A percentile compares a stretch with the other conserved stretches of the same genome.
These are phyloP conservation scores for Mimosa bimucronata DNA, from an alignment of 306 rosid genomes.

Conservation along the genomic window DNA sequence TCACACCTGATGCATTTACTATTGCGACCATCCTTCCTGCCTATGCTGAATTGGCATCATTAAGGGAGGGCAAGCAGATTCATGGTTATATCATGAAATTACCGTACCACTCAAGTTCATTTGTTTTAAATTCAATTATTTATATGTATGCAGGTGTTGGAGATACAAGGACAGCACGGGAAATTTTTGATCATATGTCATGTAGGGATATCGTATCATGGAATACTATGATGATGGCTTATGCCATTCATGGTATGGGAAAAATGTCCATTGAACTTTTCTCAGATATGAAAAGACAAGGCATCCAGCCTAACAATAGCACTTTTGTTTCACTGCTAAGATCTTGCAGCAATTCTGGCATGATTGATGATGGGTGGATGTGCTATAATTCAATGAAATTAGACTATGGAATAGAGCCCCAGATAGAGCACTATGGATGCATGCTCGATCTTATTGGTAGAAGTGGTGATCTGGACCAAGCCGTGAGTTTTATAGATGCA, in stretches of 20 bases:
- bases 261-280: constrained; percentile 46
- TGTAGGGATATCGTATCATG: constrained; percentile 54
- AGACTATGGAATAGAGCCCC: constrained; percentile 52
- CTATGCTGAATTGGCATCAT: constrained; percentile 46
- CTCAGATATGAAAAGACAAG: constrained; percentile 45
- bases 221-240: constrained; percentile 64
- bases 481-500: constrained; percentile 53
- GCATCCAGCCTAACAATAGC: constrained; percentile 50
- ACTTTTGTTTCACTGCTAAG: constrained; percentile 62
- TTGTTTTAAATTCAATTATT: constrained; percentile 48
- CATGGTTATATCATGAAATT: constrained; percentile 54
- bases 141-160: constrained; percentile 64
- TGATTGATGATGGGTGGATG: constrained; percentile 56
- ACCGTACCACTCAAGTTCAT: constrained; percentile 45
- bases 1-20: constrained; percentile 51
- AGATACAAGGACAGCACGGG: constrained; percentile 39
- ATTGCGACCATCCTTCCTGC: constrained; percentile 61
- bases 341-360: constrained; percentile 61
- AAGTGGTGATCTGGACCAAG: constrained; percentile 47
- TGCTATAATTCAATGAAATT: constrained; percentile 50
- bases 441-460: constrained; percentile 62
- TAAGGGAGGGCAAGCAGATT: constrained; percentile 58
- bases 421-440: constrained; percentile 67
- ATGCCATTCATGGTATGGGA: constrained; percentile 65
- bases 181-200: constrained; percentile 48